Conservation (phyloP, 1,139 yeast genomes). For the Yamadazyma diospyri region DNA sequence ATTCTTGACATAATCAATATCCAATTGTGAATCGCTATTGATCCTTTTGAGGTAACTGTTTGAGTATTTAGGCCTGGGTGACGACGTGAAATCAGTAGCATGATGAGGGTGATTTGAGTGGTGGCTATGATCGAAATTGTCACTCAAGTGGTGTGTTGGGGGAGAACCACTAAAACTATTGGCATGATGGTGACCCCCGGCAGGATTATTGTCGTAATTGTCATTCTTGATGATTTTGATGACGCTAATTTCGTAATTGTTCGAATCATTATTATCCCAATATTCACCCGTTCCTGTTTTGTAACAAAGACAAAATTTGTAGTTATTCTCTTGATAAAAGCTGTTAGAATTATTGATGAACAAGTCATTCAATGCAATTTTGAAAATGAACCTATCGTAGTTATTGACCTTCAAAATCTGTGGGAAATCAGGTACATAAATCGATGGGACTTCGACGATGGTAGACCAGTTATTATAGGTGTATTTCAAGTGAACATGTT, state of each 20-base stretch:
- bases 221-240: conserved; percentile 19
- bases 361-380: conserved; percentile 42
- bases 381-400: conserved; percentile 60
- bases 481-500: conserved; percentile 59
- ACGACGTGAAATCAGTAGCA: conserved; percentile 1
- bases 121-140: background rate
- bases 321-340: conserved; percentile 21
- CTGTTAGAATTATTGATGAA: conserved; percentile 19
- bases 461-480: conserved; percentile 74
- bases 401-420: conserved; percentile 44
- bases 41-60: conserved; percentile 35
- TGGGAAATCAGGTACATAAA: conserved; percentile 60
- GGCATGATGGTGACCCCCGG: background rate
- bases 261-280: conserved; percentile 73
- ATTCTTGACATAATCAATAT: conserved; percentile 34
- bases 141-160: background rate
- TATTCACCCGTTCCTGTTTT: conserved; percentile 45
- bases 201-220: conserved; percentile 2
- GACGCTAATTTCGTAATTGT: conserved; percentile 58
- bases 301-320: conserved; percentile 60
- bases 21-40: conserved; percentile 24
- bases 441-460: conserved; percentile 64
- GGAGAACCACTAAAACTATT: conserved; percentile 2
- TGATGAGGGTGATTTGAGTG: background rate
- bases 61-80: conserved; percentile 36